phyloP scores from a whole-genome alignment of 257 asterid genomes.

The Jacaranda mimosifolia region DNA sequence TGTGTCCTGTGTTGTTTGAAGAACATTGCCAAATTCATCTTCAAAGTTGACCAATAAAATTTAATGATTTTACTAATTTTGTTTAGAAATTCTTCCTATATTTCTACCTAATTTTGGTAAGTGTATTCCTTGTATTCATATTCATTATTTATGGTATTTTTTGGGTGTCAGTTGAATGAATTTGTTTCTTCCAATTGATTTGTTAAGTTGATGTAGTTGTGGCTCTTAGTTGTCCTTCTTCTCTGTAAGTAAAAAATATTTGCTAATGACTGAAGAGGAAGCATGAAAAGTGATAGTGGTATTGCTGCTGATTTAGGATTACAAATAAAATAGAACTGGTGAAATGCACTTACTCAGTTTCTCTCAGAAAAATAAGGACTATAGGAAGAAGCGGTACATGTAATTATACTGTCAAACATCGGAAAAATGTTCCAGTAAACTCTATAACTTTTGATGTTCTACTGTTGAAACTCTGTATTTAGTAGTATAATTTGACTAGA shows the following conservation, averaged over 20 bases:
- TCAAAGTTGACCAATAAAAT: no score
- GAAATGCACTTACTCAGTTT: neutral
- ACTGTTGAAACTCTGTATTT: neutral
- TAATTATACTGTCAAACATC: neutral
- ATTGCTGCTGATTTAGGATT: neutral
- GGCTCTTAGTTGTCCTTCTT: neutral
- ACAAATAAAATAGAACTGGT: neutral
- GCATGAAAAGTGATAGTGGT: neutral
- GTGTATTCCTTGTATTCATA: no score
- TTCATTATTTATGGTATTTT: no score
- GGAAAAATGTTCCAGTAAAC: neutral
- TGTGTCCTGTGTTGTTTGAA: no score
- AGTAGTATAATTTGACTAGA: constrained; percentile 19
- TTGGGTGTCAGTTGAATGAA: no score
- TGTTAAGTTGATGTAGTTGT: neutral
- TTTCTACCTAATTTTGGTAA: no score
- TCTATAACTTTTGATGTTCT: neutral
- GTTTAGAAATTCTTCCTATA: no score
- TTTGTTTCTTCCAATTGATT: no score
- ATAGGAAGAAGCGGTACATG: neutral
- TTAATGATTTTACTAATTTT: no score
- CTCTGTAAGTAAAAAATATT: neutral
- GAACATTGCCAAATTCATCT: no score
- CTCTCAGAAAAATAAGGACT: neutral
- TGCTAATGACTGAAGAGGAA: neutral